phyloP scores from a whole-genome alignment of 106 monocot genomes.

The Triglochin maritima region DNA sequence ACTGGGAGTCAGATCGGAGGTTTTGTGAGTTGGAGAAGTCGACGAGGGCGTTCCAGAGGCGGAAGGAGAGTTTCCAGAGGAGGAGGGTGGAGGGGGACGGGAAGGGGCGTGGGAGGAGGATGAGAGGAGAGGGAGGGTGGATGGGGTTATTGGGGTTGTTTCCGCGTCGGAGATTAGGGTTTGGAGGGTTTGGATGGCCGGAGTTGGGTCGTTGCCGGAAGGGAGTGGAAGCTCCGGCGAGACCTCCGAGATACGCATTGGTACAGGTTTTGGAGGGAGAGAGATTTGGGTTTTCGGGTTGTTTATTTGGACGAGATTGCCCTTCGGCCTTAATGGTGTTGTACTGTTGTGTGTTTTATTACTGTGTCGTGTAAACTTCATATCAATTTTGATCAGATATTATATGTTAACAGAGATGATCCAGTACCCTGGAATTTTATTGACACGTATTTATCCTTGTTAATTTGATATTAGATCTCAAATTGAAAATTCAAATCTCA shows the following conservation, averaged over 20 bases:
- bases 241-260: slow-evolving; percentile 74
- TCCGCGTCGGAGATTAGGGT: slow-evolving; percentile 7
- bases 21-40: slow-evolving; percentile 53
- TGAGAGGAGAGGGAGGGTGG: slow-evolving; percentile 19
- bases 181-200: background rate
- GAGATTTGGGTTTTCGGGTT: background rate
- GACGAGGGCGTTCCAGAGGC: slow-evolving; percentile 93
- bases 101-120: slow-evolving; percentile 14
- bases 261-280: background rate
- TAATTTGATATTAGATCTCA: too few species aligned
- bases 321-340: too few species aligned
- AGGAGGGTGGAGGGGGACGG: slow-evolving; percentile 32
- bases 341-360: too few species aligned
- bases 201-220: background rate
- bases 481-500: too few species aligned
- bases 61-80: slow-evolving; percentile 77
- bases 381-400: too few species aligned
- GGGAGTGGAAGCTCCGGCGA: slow-evolving; percentile 37
- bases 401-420: too few species aligned
- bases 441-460: too few species aligned
- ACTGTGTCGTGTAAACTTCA: too few species aligned
- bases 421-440: too few species aligned
- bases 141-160: background rate
- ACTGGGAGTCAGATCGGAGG: background rate
- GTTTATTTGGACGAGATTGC: too few species aligned